Base-by-base conservation (phyloP, 148 eudicot species). In the Hydrangea macrophylla region DNA sequence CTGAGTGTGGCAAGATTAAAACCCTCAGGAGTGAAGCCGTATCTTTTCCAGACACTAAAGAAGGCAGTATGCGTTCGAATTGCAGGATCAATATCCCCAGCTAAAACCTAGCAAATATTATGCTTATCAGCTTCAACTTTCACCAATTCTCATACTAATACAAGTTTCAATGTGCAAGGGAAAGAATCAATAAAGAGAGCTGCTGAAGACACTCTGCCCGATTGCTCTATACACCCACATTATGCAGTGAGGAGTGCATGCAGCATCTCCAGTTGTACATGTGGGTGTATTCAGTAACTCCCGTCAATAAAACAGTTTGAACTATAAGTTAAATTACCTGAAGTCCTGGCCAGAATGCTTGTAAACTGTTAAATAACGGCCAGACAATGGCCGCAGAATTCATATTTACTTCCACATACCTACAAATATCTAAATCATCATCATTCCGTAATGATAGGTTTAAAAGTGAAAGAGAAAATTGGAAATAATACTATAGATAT, bases 351-450 rank as follows among this genome's bases (percentile, higher is more conserved):
- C 99, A 94, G 80, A 94, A 94, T 65, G 99, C 99, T 73, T 94
- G 99, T 70, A 94, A 81, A 74, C 99, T 94, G 70, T 94, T 94
- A 70, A 94, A 94, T 75, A 94, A 80, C 25, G 99, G 99, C 99
- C 99, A 94, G n/a, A 94, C 99, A 67, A 94, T 87, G 70, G 96
- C 90, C 48, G 96, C 99, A 67, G 99, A 90, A 77, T 94, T 94
- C 99, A 94, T 94, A 80, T 94, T 94, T 62, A 94, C 99, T 80
- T 94, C 99, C 53, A 94, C 96, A 76, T 90, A 94, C 99, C 99
- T 94, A 74, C 64, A 67, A 73, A 62, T 36, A 58, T 37, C 64
- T 65, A 28, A 58, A 57, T 36, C 13, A 42, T 67, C 39, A 30
- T 59, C 55, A 67, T 62, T 51, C 39, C 17, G 28, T 55, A 11